Evolutionary conservation across 345 rosid genomes (phyloP).

Genomic region (Balakata baccata): DNA sequence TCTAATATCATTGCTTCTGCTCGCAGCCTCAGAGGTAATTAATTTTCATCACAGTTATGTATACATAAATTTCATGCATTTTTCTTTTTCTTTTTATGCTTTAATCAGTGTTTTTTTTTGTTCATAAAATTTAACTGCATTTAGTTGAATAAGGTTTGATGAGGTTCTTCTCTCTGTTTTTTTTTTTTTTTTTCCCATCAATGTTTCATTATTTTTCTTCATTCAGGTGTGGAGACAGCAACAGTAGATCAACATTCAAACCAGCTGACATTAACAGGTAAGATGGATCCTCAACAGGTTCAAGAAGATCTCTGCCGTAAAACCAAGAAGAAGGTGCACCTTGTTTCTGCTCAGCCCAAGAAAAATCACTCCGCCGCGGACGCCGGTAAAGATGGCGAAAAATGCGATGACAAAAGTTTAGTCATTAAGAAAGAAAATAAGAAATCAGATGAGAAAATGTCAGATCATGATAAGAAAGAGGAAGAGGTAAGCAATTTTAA

Average conservation of each 20-base stretch:
- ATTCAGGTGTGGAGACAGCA: conserved; percentile 65
- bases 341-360: conserved; percentile 65
- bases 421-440: background rate
- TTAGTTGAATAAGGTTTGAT: background rate
- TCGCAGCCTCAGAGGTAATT: conserved; percentile 45
- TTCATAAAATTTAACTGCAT: background rate
- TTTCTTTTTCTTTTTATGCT: background rate
- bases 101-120: background rate
- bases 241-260: conserved; percentile 40
- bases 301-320: conserved; percentile 40
- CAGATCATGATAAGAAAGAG: conserved; percentile 34
- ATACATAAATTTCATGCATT: background rate
- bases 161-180: background rate
- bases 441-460: conserved; percentile 10
- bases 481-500: conserved; percentile 33
- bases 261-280: conserved; percentile 65
- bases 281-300: conserved; percentile 57
- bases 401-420: background rate
- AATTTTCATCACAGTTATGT: background rate
- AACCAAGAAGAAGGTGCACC: conserved; percentile 56
- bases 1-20: conserved; percentile 42
- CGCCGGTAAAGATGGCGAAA: background rate
- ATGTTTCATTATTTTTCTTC: background rate
- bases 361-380: conserved; percentile 30
- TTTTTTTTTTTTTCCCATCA: background rate